Base-by-base conservation (phyloP, 345 rosid species). In the Salix suchowensis region DNA sequence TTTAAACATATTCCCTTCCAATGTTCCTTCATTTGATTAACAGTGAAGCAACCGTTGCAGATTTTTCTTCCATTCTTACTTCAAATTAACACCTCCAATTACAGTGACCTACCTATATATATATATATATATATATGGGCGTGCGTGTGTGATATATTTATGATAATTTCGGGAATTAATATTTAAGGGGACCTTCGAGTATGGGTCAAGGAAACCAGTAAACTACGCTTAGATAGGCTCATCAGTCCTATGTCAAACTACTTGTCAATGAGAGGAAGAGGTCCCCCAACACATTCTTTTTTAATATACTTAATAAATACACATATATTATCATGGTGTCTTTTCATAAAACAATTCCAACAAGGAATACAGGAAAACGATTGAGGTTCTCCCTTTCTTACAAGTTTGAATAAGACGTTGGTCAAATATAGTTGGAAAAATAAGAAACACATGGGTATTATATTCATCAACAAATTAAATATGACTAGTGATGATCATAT, bases 11-110 rank as follows among this genome's bases (percentile, higher is more conserved):
- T 62, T 40, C 34, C 37, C 58, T 58, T 44, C 30, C 13, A 2
- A 18, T 74, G 48, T 28, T 28, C 48, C 50, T 61, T 6, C 1
- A 30, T 39, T 76, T 76, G 79, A 58, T 70, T 61, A 44, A 46
- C 19, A 26, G 74, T n/a, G 62, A 76, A 76, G 74, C 79, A 70
- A 70, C 21, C 19, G 50, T 14, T 46, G 23, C 50, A 6, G 44
- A 5, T 23, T 5, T 1, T 61, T 4, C 15, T 42, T 30, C 3
- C 36, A 13, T 66, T 73, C 37, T 44, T 3, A 42, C 26, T 74
- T 74, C 19, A 62, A 5, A 55, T 23, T 4, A 26, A 73, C 40
- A 24, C 55, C 0, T 21, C 46, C 54, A 39, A 16, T 39, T 1
- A 15, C 36, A 37, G 14, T 12, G 52, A 13, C 65, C 1, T 30